Base-by-base conservation (phyloP, 2,329 filamentous ascomycete genomes). In the Fusarium marasasianum region DNA sequence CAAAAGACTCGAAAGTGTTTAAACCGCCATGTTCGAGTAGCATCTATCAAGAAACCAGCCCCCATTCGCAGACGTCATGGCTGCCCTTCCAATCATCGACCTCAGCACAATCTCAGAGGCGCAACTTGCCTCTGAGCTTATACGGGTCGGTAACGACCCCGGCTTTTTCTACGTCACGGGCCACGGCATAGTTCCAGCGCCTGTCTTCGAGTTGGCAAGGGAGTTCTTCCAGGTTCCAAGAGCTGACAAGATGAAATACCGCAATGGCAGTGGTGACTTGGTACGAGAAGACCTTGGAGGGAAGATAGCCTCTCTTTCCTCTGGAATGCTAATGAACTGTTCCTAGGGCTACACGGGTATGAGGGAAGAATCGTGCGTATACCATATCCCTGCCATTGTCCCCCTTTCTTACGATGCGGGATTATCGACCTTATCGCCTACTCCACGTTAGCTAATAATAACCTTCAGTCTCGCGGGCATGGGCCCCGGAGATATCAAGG, bases 301-400 rank as follows among this genome's bases (percentile, higher is more conserved):
- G 0, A 29, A 15, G 12, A 47, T 29, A 29, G 11, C 8, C 24
- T 47, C 20, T 0, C 13, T 12, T 31, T 48, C 9, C 9, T 48
- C 14, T 22, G 9, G 26, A 8, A n/a, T 17, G 20, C 45, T 31
- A 48, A 48, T n/a, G 20, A 11, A 48, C 4, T 31, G 6, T 5
- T n/a, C 9, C 4, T 48, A 48, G 45, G 45, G 13, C 4, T 31
- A 48, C 6, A 48, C 26, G 4, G 45, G 45, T 4, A n/a, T 31
- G 14, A 31, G 26, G 26, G 14, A 31, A 48, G 45, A 31, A 31
- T n/a, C 26, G 20, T 48, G 3, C 1, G 26, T 48, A 17, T 31
- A 31, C 0, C 1, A 29, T 14, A 47, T 29, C 44, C 44, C 18
- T 47, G 13, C 18, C 3, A 22, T 22, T 4, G 3, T 22, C 6